Evolutionary conservation across 1,284 basidiomycete species (phyloP), one percentile per base, ranked within the genome.

Genomic region (Clitocybe nebularis): DNA sequence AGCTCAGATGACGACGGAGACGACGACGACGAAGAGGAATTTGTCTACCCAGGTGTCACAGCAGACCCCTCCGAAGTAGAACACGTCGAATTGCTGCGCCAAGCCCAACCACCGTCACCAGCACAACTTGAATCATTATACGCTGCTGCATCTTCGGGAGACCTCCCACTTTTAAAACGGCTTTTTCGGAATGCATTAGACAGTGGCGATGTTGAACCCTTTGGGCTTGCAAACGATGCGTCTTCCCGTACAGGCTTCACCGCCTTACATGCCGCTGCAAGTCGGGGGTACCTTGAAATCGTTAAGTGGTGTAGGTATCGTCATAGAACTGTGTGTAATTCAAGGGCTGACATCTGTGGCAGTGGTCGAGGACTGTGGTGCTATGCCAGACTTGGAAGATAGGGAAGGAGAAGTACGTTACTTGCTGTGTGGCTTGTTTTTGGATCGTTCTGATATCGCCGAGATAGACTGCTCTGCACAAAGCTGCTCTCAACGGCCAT

Each of bases 341-440:
- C 41, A 29, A 13, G 36, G 24, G 35, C 24, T 44, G 36, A 46
- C 41, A 46, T 40, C 43, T 49, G 21, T 45, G 26, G 19, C 42
- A 90, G 87, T 92, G 46, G 66, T 90, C 21, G 80, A 89, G 58
- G 77, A 87, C 39, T 89, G 87, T 46, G 91, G 91, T 19, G 90
- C 91, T 8, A 89, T 94, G 60, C 79, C 86, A n/a, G 89, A 89
- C 59, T 68, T 93, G 47, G 92, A 93, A 62, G 91, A 93, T 60
- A 83, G 82, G 56, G 91, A 93, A 64, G 92, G 92, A 46, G 91
- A 94, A 71, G 89, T 87, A 51, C 36, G 69, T 58, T 41, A 5
- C 16, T 22, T 33, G 16, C 40, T 20, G 9, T 6, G 20, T 20
- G 32, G 22, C 14, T 19, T 25, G 9, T 36, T 34, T 36, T 35